Evolutionary conservation across 2,329 filamentous ascomycete genomes (phyloP).

Genomic region (Cercospora sojina): DNA sequence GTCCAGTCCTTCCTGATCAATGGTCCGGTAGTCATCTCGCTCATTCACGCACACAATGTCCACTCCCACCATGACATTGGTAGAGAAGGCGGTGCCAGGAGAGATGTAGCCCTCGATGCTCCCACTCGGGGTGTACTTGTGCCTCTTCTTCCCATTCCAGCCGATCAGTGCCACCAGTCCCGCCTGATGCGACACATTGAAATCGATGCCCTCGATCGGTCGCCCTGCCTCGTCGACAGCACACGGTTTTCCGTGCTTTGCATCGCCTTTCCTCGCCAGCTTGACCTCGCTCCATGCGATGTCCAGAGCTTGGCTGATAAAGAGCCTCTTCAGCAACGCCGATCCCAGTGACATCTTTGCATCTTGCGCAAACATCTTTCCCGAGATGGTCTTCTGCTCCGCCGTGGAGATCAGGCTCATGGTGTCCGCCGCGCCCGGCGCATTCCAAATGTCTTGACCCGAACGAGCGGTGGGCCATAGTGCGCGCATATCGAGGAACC

Average conservation of each 20-base stretch:
- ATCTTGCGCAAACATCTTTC: constrained; percentile 53
- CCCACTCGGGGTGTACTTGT: constrained; percentile 31
- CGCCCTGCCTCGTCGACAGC: constrained; percentile 46
- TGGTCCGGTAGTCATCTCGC: constrained; percentile 60
- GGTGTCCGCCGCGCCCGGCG: constrained; percentile 44
- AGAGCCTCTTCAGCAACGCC: constrained; percentile 70
- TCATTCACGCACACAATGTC: constrained; percentile 76
- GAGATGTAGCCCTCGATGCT: constrained; percentile 33
- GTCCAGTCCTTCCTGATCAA: constrained; percentile 63
- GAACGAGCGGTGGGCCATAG: constrained; percentile 45
- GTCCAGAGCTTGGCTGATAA: constrained; percentile 58
- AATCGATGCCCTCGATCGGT: constrained; percentile 53
- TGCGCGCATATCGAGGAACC: constrained; percentile 51
- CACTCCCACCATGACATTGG: constrained; percentile 60
- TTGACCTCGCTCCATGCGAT: constrained; percentile 62
- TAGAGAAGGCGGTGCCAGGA: constrained; percentile 24
- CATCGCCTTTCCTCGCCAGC: constrained; percentile 56
- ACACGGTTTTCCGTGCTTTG: constrained; percentile 53
- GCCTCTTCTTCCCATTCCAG: constrained; percentile 36
- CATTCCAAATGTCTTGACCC: constrained; percentile 42
- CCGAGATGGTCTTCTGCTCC: constrained; percentile 61
- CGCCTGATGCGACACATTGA: constrained; percentile 78
- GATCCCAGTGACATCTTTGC: constrained; percentile 73
- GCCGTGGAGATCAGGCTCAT: constrained; percentile 46
- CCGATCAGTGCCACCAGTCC: constrained; percentile 70